Percentiles rank a stretch among this genome's conserved stretches.
Conservation (phyloP, 371 early-diverging fungal species). For the Amoeboaphelidium protococcarum region DNA sequence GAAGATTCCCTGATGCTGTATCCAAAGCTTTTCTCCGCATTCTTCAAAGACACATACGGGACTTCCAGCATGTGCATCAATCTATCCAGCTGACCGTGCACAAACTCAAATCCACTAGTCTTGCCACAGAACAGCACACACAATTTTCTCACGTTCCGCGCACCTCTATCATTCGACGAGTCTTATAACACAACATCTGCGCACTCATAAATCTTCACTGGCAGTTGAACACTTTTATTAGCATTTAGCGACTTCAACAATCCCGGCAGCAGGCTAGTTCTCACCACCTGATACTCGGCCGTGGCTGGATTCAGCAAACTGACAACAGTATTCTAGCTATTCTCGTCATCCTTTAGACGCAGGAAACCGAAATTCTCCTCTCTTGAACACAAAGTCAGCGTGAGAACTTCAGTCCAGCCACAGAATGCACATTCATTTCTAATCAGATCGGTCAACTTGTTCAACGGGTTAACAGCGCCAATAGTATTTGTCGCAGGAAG, state of each 20-base stretch:
- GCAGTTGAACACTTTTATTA: conserved; percentile 77
- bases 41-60: too few relatives aligned
- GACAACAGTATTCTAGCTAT: conserved; percentile 60
- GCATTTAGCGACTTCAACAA: conserved; percentile 78
- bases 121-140: conserved; percentile 67
- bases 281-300: conserved; percentile 77
- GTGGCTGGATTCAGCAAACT: conserved; percentile 89
- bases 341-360: conserved; percentile 40
- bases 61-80: conserved; percentile 52
- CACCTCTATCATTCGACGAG: conserved; percentile 39
- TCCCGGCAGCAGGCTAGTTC: conserved; percentile 82
- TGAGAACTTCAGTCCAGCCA: conserved; percentile 89
- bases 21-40: conserved; percentile 20
- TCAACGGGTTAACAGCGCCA: conserved; percentile 68
- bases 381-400: conserved; percentile 88
- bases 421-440: conserved; percentile 70
- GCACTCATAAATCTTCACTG: conserved; percentile 91
- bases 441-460: conserved; percentile 74
- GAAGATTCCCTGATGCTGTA: conserved; percentile 58
- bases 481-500: conserved; percentile 57
- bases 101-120: conserved; percentile 69
- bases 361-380: conserved; percentile 81
- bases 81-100: conserved; percentile 77
- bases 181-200: conserved; percentile 85
- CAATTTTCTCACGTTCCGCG: conserved; percentile 74